Evolutionary conservation across 805 yeast genomes (phyloP).

Genomic region (Lachancea thermotolerans): DNA sequence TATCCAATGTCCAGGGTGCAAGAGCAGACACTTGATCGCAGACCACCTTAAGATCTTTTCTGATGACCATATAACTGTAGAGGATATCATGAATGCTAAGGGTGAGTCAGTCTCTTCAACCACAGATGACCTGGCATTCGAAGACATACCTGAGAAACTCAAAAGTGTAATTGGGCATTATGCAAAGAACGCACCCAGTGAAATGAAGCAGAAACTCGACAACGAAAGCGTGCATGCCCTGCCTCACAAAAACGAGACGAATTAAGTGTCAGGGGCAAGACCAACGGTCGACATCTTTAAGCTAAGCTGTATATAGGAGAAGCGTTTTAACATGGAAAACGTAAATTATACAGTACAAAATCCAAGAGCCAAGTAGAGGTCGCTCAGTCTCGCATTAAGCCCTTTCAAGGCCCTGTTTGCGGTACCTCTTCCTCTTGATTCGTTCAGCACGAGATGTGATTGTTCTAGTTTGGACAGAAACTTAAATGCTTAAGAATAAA

Average conservation of each 20-base stretch:
- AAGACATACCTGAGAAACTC: conserved; percentile 30
- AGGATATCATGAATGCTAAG: conserved; percentile 66
- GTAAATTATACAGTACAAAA: too few relatives aligned
- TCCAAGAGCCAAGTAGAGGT: too few relatives aligned
- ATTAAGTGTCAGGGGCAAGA: background rate
- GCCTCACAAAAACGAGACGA: conserved; percentile 6
- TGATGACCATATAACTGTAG: conserved; percentile 66
- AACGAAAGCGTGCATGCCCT: conserved; percentile 16
- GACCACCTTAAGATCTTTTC: conserved; percentile 79
- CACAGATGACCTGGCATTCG: conserved; percentile 57
- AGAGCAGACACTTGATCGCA: conserved; percentile 82
- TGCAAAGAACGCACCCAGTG: conserved; percentile 62
- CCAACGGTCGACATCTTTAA: background rate
- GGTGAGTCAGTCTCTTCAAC: conserved; percentile 68
- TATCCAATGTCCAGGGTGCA: conserved; percentile 88
- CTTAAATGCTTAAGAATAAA: too few relatives aligned
- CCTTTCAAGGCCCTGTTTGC: too few relatives aligned
- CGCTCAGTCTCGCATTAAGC: too few relatives aligned
- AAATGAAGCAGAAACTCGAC: conserved; percentile 19
- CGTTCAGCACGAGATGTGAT: too few relatives aligned
- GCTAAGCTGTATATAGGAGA: too few relatives aligned
- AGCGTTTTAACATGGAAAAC: too few relatives aligned
- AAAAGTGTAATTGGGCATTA: conserved; percentile 47
- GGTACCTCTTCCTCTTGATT: too few relatives aligned
- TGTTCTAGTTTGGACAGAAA: too few relatives aligned